phyloP scores from a whole-genome alignment of 352 stramenopile genomes.

The Phytophthora brassicae region DNA sequence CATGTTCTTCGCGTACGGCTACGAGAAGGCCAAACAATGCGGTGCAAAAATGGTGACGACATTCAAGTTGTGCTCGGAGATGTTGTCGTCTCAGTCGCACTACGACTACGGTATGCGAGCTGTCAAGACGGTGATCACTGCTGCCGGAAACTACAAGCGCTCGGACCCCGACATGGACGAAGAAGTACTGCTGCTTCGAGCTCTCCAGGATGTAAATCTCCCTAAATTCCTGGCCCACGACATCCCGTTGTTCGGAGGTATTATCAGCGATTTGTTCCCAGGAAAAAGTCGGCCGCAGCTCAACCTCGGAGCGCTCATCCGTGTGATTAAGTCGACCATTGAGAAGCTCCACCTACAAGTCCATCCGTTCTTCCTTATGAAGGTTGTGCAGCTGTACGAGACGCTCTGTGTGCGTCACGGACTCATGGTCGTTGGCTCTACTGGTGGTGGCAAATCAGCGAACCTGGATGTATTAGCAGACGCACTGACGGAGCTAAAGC shows the following conservation, averaged over 20 bases:
- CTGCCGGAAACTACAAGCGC: slow-evolving; percentile 94
- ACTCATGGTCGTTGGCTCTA: slow-evolving; percentile 94
- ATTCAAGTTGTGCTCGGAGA: slow-evolving; percentile 95
- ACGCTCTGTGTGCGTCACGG: slow-evolving; percentile 94
- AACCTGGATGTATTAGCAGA: slow-evolving; percentile 88
- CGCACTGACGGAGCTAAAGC: slow-evolving; percentile 86
- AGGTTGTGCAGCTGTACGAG: slow-evolving; percentile 94
- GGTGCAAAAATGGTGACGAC: slow-evolving; percentile 96
- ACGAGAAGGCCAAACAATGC: slow-evolving; percentile 92
- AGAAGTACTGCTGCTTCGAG: slow-evolving; percentile 91
- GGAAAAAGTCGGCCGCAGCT: slow-evolving; percentile 87
- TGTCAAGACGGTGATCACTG: slow-evolving; percentile 95
- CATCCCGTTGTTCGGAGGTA: slow-evolving; percentile 93
- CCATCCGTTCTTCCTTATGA: slow-evolving; percentile 92
- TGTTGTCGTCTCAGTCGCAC: slow-evolving; percentile 93
- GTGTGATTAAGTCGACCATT: slow-evolving; percentile 88
- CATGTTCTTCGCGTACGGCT: slow-evolving; percentile 96
- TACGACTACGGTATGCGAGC: slow-evolving; percentile 97
- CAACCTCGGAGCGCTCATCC: slow-evolving; percentile 87
- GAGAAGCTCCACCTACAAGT: slow-evolving; percentile 83
- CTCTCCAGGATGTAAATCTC: slow-evolving; percentile 94
- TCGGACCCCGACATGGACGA: slow-evolving; percentile 93
- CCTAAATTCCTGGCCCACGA: slow-evolving; percentile 96
- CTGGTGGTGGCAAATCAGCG: slow-evolving; percentile 90
- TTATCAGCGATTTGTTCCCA: slow-evolving; percentile 94